Evolutionary conservation across 805 yeast species (phyloP).

Genomic region (Saccharomycopsis fodiens): DNA sequence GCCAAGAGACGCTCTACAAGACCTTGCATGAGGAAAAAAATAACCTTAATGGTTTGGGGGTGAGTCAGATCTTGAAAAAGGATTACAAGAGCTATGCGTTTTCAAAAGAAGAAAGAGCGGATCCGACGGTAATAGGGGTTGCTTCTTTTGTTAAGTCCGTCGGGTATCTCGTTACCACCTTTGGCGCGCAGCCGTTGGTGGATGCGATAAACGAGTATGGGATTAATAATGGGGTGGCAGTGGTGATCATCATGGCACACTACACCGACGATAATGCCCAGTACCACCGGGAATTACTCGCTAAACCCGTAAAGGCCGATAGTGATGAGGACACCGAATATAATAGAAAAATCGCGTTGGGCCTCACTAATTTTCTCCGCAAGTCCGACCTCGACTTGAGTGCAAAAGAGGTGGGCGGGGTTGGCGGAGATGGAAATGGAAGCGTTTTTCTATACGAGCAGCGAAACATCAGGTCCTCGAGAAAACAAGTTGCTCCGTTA

Average conservation of each 20-base stretch:
- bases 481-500: slow-evolving; percentile 82
- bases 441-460: slow-evolving; percentile 34
- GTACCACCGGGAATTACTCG: slow-evolving; percentile 39
- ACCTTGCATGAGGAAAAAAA: slow-evolving; percentile 43
- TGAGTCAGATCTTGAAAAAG: slow-evolving; percentile 60
- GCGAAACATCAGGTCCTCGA: slow-evolving; percentile 54
- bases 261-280: slow-evolving; percentile 26
- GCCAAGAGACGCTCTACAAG: slow-evolving; percentile 15
- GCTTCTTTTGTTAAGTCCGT: slow-evolving; percentile 65
- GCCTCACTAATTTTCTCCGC: not conserved
- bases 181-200: too few relatives aligned
- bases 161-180: slow-evolving; percentile 37
- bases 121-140: slow-evolving; percentile 48
- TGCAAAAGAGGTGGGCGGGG: not conserved
- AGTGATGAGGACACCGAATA: too few relatives aligned
- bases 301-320: slow-evolving; percentile 19
- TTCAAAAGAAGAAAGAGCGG: slow-evolving; percentile 13
- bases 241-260: slow-evolving; percentile 43
- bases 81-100: slow-evolving; percentile 73
- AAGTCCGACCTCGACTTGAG: not conserved
- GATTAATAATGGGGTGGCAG: slow-evolving; percentile 21
- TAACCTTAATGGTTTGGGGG: slow-evolving; percentile 52
- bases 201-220: too few relatives aligned
- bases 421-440: not conserved
- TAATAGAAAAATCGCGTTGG: too few relatives aligned